Percentiles rank a stretch among this genome's conserved stretches.
These are phyloP conservation scores for Mucor racemosus DNA, from an alignment of 371 early-diverging fungal species.

Conservation along the genomic window DNA sequence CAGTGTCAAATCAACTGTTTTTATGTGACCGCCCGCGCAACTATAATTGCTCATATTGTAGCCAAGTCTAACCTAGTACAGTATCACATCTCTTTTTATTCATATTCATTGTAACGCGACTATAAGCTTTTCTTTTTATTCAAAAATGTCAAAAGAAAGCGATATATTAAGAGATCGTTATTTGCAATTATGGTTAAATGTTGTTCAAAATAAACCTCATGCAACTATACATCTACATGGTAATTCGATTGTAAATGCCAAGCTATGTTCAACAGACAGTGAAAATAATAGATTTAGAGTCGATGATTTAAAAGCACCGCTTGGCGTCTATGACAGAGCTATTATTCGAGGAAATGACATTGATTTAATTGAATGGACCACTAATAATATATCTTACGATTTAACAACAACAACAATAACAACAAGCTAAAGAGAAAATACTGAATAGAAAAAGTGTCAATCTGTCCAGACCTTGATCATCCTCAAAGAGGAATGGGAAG, in stretches of 20 bases:
- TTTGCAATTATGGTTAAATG: conserved; percentile 49
- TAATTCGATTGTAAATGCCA: conserved; percentile 42
- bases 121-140: neutral
- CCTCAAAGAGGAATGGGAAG: neutral
- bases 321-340: conserved; percentile 52
- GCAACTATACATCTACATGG: conserved; percentile 40
- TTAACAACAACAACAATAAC: too few relatives aligned
- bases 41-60: neutral
- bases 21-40: neutral
- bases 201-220: conserved; percentile 24
- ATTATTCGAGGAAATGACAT: conserved; percentile 60
- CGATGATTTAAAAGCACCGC: conserved; percentile 48
- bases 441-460: neutral
- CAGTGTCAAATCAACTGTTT: conserved; percentile 7
- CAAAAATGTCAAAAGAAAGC: conserved; percentile 9
- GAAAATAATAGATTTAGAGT: conserved; percentile 58
- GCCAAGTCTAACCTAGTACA: neutral
- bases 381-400: neutral
- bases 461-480: neutral
- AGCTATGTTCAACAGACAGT: conserved; percentile 48
- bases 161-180: conserved; percentile 45
- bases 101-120: neutral
- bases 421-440: conserved; percentile 1
- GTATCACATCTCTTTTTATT: neutral
- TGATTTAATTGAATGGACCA: conserved; percentile 32